A percentile compares a stretch with the other conserved stretches of the same genome.
Evolutionary conservation across 2,329 filamentous ascomycete genomes (phyloP).

Genomic region (Cladophialophora bantiana): DNA sequence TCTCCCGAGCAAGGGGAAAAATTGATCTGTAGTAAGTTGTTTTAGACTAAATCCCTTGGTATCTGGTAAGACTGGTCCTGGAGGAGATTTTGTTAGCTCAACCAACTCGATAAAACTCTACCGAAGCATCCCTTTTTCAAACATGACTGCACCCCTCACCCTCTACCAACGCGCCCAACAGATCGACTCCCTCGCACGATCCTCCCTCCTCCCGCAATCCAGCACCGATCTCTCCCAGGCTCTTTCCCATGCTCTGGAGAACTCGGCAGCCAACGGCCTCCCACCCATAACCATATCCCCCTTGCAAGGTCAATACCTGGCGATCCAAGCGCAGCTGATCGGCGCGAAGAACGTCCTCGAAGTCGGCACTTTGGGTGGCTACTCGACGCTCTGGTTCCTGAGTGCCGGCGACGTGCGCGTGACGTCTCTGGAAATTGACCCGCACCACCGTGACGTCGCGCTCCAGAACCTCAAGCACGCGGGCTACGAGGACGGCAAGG

Average conservation of each 20-base stretch:
- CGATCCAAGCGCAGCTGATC: constrained; percentile 49
- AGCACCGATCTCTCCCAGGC: constrained; percentile 8
- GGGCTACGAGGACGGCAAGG: constrained; percentile 45
- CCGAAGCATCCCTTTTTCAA: neutral
- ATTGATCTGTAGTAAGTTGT: neutral
- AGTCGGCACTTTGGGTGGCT: constrained; percentile 63
- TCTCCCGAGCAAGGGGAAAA: neutral
- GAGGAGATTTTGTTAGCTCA: too few relatives aligned
- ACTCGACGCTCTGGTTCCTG: constrained; percentile 62
- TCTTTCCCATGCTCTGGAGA: constrained; percentile 24
- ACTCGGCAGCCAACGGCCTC: constrained; percentile 23
- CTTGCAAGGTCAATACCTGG: constrained; percentile 50
- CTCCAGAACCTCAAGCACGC: constrained; percentile 52
- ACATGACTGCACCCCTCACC: neutral
- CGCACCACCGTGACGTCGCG: constrained; percentile 56
- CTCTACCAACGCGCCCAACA: constrained; percentile 14
- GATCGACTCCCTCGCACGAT: constrained; percentile 5
- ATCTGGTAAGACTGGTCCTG: too few relatives aligned
- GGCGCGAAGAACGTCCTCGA: constrained; percentile 56
- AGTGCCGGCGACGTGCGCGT: constrained; percentile 48
- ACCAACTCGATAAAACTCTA: too few relatives aligned
- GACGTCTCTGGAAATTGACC: constrained; percentile 60
- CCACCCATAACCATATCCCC: constrained; percentile 48
- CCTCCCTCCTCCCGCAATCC: constrained; percentile 7
- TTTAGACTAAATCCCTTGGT: neutral